Percentiles rank a stretch among this genome's conserved stretches.
Evolutionary conservation across 305 asterid genomes (phyloP).

Genomic region (Solanum hybrid): DNA sequence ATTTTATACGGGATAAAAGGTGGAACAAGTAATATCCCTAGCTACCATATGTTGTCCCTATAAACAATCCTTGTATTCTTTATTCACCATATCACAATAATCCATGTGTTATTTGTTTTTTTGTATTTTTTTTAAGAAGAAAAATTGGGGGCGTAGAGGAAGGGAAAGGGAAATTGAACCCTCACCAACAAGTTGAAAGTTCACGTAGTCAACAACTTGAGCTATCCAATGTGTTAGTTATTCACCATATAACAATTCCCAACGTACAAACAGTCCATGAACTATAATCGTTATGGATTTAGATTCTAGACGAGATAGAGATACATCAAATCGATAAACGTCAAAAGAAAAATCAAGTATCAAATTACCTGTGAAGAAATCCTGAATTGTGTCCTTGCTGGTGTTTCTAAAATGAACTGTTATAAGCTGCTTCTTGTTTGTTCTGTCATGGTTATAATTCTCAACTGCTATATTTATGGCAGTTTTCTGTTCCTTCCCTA

Average conservation of each 20-base stretch:
- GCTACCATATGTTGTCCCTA: background rate
- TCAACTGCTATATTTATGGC: constrained; percentile 23
- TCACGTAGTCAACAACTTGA: background rate
- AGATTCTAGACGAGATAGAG: background rate
- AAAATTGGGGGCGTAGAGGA: background rate
- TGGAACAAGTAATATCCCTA: background rate
- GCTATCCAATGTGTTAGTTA: background rate
- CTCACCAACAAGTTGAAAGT: background rate
- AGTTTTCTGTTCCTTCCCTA: constrained; percentile 26
- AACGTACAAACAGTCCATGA: background rate
- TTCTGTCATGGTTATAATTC: constrained; percentile 14
- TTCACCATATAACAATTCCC: background rate
- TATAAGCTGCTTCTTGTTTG: constrained; percentile 6
- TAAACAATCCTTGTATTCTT: background rate
- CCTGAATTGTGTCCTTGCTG: constrained; percentile 21
- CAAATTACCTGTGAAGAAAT: constrained; percentile 19
- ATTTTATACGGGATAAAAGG: background rate
- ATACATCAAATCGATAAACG: background rate
- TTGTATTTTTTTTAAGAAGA: too few relatives aligned
- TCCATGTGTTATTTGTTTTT: background rate
- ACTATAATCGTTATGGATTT: background rate
- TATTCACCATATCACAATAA: background rate
- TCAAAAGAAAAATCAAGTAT: background rate
- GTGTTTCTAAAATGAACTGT: constrained; percentile 17
- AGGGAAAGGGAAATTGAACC: background rate